These are phyloP conservation scores for Rehmannia glutinosa DNA, from an alignment of 257 asterid species.

Conservation along the genomic window DNA sequence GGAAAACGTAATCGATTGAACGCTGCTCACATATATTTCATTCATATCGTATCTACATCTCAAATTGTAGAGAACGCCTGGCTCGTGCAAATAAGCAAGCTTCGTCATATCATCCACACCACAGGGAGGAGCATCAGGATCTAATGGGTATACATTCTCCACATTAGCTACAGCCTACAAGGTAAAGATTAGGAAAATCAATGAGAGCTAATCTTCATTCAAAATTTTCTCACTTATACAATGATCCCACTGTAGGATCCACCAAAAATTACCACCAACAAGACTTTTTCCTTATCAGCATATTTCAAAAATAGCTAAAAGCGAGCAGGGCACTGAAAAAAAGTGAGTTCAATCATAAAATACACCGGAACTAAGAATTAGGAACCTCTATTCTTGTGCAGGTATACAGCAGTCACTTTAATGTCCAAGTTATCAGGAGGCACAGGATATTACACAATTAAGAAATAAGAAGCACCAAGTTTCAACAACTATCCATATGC, in stretches of 20 bases:
- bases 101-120: constrained; percentile 83
- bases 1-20: background rate
- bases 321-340: background rate
- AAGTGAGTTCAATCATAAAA: background rate
- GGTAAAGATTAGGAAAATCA: constrained; percentile 13
- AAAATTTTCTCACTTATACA: background rate
- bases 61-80: constrained; percentile 67
- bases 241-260: too few relatives aligned
- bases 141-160: constrained; percentile 45
- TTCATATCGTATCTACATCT: constrained; percentile 51
- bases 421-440: background rate
- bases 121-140: constrained; percentile 54
- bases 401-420: background rate
- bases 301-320: constrained; percentile 1
- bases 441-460: background rate
- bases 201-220: background rate
- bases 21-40: constrained; percentile 62
- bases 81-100: constrained; percentile 76
- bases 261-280: background rate
- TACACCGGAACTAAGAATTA: background rate
- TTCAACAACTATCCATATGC: background rate
- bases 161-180: constrained; percentile 42
- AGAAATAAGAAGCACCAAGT: background rate
- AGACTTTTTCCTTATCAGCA: background rate
- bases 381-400: background rate